Evolutionary conservation across 345 rosid species (phyloP).

Genomic region (Cardamine occulta): DNA sequence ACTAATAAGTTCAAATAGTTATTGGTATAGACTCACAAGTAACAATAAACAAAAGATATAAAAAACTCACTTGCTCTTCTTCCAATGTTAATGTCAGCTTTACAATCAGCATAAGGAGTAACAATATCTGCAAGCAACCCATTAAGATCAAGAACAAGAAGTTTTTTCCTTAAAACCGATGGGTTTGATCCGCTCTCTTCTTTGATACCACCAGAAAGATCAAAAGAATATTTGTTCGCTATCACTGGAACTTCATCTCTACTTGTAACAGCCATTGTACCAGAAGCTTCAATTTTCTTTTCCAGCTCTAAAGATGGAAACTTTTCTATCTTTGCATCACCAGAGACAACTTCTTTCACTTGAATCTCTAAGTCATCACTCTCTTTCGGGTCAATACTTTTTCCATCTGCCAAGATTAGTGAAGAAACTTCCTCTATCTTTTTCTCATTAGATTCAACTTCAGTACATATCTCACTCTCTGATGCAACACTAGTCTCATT

Average conservation of each 20-base stretch:
- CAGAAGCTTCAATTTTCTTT: not conserved
- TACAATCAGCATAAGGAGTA: conserved; percentile 47
- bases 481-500: not conserved
- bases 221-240: conserved; percentile 4
- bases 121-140: conserved; percentile 82
- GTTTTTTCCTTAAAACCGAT: conserved; percentile 48
- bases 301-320: not conserved
- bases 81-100: conserved; percentile 56
- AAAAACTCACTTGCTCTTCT: conserved; percentile 62
- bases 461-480: not conserved
- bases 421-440: conserved; percentile 17
- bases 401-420: not conserved
- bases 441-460: not conserved
- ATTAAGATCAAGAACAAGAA: conserved; percentile 86
- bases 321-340: conserved; percentile 1
- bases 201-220: not conserved
- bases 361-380: not conserved
- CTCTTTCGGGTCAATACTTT: not conserved
- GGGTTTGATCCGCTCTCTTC: not conserved
- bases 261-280: not conserved
- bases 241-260: not conserved
- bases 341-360: conserved; percentile 4
- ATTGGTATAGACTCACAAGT: not conserved
- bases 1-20: not conserved
- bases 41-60: not conserved